Percentiles rank a stretch among this genome's conserved stretches.
phyloP scores from a whole-genome alignment of 2,329 filamentous ascomycete species.

The Cercospora sesami region DNA sequence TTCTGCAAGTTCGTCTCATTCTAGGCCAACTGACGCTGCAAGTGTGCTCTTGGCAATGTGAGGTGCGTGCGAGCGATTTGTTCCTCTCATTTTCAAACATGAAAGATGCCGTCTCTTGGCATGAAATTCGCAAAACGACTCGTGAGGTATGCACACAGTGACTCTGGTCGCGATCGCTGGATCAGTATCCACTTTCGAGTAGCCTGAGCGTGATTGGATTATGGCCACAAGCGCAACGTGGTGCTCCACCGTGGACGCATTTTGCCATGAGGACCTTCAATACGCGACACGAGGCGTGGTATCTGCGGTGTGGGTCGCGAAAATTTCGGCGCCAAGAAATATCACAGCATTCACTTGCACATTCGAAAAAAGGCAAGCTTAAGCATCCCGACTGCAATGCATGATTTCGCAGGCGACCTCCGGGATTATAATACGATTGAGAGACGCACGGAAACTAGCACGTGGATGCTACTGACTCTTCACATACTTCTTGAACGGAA shows the following conservation, averaged over 20 bases:
- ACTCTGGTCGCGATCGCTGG: background rate
- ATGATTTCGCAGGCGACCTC: background rate
- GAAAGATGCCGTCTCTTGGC: background rate
- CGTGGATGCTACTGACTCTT: background rate
- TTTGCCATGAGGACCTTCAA: background rate
- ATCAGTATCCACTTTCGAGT: background rate
- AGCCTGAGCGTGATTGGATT: background rate
- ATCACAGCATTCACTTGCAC: background rate
- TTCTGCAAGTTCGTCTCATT: no score
- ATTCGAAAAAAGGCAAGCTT: background rate
- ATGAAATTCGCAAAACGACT: background rate
- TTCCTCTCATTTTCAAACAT: background rate
- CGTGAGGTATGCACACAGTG: background rate
- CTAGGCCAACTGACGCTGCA: background rate
- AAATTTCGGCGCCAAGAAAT: background rate
- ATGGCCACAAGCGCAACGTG: background rate
- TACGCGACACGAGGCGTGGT: background rate
- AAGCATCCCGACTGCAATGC: background rate
- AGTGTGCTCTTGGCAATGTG: background rate
- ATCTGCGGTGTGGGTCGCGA: background rate
- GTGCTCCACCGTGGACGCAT: background rate
- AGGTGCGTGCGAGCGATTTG: background rate
- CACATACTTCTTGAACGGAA: background rate
- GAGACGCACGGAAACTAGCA: background rate
- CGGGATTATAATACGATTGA: background rate